Evolutionary conservation across 176 grass and related monocot genomes (phyloP).

Genomic region (barley (Hordeum vulgare)): MorexV3_pseudomolecules_assembly NC_058518.1:78500225-78500724

Average conservation of each 20-base stretch:
- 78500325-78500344: too few relatives aligned
- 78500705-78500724: background rate
- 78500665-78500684: background rate
- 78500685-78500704: background rate
- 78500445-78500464: background rate
- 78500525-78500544: background rate
- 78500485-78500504: background rate
- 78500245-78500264: background rate
- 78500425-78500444: background rate
- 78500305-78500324: background rate
- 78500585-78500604: background rate
- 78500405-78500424: background rate
- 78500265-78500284: background rate
- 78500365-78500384: background rate
- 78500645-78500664: background rate
- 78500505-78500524: background rate
- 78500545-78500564: slow-evolving; percentile 28
- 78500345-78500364: background rate
- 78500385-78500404: background rate
- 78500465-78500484: background rate
- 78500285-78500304: background rate
- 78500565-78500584: slow-evolving; percentile 27
- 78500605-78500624: background rate
- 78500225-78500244: background rate
- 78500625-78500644: too few relatives aligned